These are phyloP conservation scores for Candida multigemmis DNA, from an alignment of 805 yeast genomes.

Conservation along the genomic window DNA sequence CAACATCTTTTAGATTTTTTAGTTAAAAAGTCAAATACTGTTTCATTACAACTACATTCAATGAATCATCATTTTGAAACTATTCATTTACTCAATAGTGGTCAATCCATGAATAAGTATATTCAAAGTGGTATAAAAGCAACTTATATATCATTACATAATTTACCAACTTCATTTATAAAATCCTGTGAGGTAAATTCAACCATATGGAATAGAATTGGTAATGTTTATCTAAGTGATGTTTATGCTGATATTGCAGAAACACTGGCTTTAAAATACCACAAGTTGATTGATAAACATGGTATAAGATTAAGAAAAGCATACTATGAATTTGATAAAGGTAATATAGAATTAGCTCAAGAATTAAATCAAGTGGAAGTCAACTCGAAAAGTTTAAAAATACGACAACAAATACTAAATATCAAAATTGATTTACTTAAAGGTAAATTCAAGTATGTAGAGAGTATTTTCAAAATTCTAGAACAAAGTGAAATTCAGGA, in stretches of 20 bases:
- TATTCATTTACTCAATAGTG: constrained; percentile 41
- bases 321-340: constrained; percentile 23
- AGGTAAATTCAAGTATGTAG: constrained; percentile 25
- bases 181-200: constrained; percentile 38
- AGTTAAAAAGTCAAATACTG: constrained; percentile 42
- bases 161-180: constrained; percentile 31
- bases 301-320: constrained; percentile 32
- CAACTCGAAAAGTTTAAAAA: constrained; percentile 30
- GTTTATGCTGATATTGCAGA: constrained; percentile 38
- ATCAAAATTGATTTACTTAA: constrained; percentile 26
- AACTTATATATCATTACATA: constrained; percentile 44
- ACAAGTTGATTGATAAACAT: constrained; percentile 30
- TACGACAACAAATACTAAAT: constrained; percentile 29
- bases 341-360: constrained; percentile 32
- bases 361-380: constrained; percentile 17
- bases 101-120: constrained; percentile 34
- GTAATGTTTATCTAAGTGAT: constrained; percentile 36
- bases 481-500: constrained; percentile 19
- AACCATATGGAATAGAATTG: constrained; percentile 44
- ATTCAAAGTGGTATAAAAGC: constrained; percentile 53
- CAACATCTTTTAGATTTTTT: constrained; percentile 61
- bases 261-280: too few species aligned
- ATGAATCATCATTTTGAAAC: constrained; percentile 63
- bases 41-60: constrained; percentile 41
- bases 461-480: constrained; percentile 21